Evolutionary conservation across 1,139 yeast species (phyloP).

Genomic region (Diutina sp.): DNA sequence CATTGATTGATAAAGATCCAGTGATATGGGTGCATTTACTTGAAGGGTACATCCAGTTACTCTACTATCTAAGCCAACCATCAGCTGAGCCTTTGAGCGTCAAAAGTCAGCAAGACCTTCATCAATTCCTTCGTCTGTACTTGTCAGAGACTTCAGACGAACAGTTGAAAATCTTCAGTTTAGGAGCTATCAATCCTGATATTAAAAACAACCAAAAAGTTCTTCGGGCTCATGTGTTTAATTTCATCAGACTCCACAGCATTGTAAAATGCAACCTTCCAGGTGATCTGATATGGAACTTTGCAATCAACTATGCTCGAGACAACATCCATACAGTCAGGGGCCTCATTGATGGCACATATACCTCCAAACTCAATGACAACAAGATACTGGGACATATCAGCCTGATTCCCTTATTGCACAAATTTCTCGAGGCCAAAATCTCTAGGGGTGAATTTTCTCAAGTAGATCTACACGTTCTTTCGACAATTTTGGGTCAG

Average conservation of each 20-base stretch:
- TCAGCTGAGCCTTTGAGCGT: slow-evolving; percentile 17
- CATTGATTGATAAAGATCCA: slow-evolving; percentile 68
- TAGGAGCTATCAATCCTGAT: slow-evolving; percentile 62
- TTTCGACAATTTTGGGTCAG: slow-evolving; percentile 34
- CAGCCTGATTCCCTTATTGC: slow-evolving; percentile 30
- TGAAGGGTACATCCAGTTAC: slow-evolving; percentile 43
- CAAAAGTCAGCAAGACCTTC: slow-evolving; percentile 46
- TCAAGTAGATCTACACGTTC: slow-evolving; percentile 26
- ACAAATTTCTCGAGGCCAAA: slow-evolving; percentile 28
- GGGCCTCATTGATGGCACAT: slow-evolving; percentile 40
- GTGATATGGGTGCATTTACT: slow-evolving; percentile 68
- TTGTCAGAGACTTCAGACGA: slow-evolving; percentile 51
- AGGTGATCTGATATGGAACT: slow-evolving; percentile 53
- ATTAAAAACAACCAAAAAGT: slow-evolving; percentile 38
- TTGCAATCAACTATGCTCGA: slow-evolving; percentile 38
- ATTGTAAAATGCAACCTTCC: slow-evolving; percentile 39
- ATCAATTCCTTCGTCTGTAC: slow-evolving; percentile 41
- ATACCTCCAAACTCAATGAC: slow-evolving; percentile 33
- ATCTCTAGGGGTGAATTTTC: slow-evolving; percentile 33
- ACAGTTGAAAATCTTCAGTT: slow-evolving; percentile 42
- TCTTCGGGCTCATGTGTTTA: slow-evolving; percentile 39
- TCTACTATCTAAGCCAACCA: slow-evolving; percentile 7
- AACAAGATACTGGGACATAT: slow-evolving; percentile 38
- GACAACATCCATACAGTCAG: slow-evolving; percentile 36
- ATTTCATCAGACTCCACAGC: slow-evolving; percentile 37